Evolutionary conservation across 2,329 filamentous ascomycete genomes (phyloP).

Genomic region (Calycina marina): DNA sequence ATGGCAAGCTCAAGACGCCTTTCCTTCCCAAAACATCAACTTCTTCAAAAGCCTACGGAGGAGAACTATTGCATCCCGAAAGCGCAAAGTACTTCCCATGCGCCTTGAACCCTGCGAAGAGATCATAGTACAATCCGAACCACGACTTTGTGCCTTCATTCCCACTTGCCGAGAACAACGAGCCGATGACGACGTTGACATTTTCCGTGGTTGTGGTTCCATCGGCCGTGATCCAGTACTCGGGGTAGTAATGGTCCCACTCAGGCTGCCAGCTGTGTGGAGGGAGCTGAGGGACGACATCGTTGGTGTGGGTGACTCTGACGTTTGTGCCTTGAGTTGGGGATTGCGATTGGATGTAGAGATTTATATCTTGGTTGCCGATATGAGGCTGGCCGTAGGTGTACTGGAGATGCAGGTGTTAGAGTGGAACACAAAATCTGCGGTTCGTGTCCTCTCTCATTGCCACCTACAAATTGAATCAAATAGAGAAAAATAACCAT

Average conservation of each 20-base stretch:
- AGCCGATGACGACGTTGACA: slow-evolving; percentile 1
- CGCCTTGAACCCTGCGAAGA: neutral
- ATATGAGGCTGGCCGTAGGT: slow-evolving; percentile 22
- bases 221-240: slow-evolving; percentile 4
- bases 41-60: neutral
- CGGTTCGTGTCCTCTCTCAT: too few species aligned
- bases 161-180: slow-evolving; percentile 1
- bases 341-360: slow-evolving; percentile 15
- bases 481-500: neutral
- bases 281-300: slow-evolving; percentile 55
- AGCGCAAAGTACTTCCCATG: neutral
- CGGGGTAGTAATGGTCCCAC: slow-evolving; percentile 12
- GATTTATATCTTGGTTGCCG: slow-evolving; percentile 17
- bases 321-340: slow-evolving; percentile 28
- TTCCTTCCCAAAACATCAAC: neutral
- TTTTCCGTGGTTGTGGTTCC: neutral
- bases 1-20: too few species aligned
- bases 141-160: neutral
- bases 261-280: slow-evolving; percentile 22
- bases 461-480: neutral
- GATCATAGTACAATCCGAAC: neutral
- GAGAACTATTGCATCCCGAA: neutral
- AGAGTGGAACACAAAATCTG: too few species aligned
- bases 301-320: slow-evolving; percentile 52
- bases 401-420: slow-evolving; percentile 10